Evolutionary conservation across 1,139 yeast genomes (phyloP).

Genomic region (Chernovozyma sophiae-reginae): DNA sequence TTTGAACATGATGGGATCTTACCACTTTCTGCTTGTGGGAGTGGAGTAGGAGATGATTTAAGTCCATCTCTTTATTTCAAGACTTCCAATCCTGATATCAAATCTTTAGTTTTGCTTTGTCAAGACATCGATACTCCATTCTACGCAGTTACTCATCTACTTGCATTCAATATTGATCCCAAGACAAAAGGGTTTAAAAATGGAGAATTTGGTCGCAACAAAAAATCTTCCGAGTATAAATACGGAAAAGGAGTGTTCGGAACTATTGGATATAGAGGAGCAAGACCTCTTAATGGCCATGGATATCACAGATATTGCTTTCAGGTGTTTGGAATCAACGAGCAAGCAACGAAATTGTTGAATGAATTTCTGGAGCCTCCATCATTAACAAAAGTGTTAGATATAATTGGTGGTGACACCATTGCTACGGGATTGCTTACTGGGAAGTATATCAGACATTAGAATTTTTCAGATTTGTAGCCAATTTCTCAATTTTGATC

Average conservation of each 20-base stretch:
- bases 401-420: conserved; percentile 4
- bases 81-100: background rate
- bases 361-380: background rate
- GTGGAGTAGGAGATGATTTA: conserved; percentile 1
- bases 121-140: conserved; percentile 7
- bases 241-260: conserved; percentile 1
- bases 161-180: conserved; percentile 5
- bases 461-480: too few species aligned
- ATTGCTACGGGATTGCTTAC: conserved; percentile 3
- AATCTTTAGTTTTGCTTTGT: conserved; percentile 3
- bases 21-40: background rate
- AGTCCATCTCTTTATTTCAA: conserved; percentile 1
- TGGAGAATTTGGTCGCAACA: background rate
- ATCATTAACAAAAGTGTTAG: background rate
- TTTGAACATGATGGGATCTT: conserved; percentile 1
- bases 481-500: too few species aligned
- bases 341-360: conserved; percentile 1
- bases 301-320: conserved; percentile 8
- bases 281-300: conserved; percentile 6
- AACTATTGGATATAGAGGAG: conserved; percentile 3
- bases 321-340: conserved; percentile 5
- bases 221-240: background rate
- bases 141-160: conserved; percentile 4
- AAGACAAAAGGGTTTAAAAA: background rate
- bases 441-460: conserved; percentile 6